A percentile compares a stretch with the other conserved stretches of the same genome.
Conservation (phyloP, 2,329 filamentous ascomycete species). For the Metarhizium sp. region DNA sequence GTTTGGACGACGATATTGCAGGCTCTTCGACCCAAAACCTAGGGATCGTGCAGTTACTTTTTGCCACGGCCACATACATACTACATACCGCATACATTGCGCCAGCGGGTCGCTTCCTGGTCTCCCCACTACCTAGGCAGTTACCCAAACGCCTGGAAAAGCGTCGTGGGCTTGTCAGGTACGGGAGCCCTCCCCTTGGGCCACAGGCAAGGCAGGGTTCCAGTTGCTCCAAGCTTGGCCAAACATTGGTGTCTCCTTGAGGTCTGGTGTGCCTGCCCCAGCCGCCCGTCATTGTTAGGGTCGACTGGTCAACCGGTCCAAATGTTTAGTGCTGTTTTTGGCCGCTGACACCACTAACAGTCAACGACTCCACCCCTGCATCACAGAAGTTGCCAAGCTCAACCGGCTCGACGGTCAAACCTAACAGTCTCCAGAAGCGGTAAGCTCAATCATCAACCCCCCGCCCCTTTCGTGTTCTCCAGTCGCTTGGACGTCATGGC, state of each 20-base stretch:
- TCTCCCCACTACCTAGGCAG: background rate
- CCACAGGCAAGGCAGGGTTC: background rate
- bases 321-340: constrained; percentile 4
- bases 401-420: background rate
- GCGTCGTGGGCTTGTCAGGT: constrained; percentile 4
- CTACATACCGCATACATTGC: background rate
- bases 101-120: constrained; percentile 3
- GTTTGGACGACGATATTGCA: background rate
- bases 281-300: background rate
- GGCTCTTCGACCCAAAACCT: background rate
- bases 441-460: background rate
- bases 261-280: background rate
- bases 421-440: background rate
- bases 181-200: constrained; percentile 2
- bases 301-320: no score
- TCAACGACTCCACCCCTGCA: constrained; percentile 1
- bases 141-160: background rate
- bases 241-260: background rate
- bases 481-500: background rate
- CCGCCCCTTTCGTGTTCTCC: background rate
- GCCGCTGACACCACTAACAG: constrained; percentile 6
- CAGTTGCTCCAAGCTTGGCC: background rate
- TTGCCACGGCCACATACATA: background rate
- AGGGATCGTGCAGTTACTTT: background rate
- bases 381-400: background rate